Percentiles rank a stretch among this genome's conserved stretches.
Evolutionary conservation across 1,284 basidiomycete genomes (phyloP).

Genomic region (Mycosarcoma mackinlayi): DNA sequence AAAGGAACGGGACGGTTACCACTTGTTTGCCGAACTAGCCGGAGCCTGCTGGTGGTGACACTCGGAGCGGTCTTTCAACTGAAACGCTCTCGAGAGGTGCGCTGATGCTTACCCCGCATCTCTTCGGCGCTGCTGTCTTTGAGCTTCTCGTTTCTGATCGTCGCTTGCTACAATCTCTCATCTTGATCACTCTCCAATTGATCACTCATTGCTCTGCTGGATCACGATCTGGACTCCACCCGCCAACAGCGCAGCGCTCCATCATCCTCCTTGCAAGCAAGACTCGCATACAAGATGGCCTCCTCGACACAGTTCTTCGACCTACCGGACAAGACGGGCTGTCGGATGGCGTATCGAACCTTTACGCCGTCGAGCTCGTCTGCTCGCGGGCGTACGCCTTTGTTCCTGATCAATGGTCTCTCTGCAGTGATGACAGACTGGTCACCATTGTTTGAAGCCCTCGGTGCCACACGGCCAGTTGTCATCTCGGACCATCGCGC

Average conservation of each 20-base stretch:
- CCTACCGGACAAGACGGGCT: conserved; percentile 16
- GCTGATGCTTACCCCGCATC: conserved; percentile 1
- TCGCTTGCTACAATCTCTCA: no score
- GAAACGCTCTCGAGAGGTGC: no score
- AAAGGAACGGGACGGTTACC: conserved; percentile 11
- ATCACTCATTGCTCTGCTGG: no score
- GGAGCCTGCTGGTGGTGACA: not conserved
- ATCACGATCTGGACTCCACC: no score
- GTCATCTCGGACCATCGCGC: conserved; percentile 64
- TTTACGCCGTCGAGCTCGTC: conserved; percentile 1
- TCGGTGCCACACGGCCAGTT: conserved; percentile 43
- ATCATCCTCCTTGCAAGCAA: no score
- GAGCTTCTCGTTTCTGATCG: no score
- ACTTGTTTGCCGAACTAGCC: not conserved
- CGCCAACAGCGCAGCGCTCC: no score
- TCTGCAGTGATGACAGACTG: conserved; percentile 64
- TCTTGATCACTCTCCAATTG: no score
- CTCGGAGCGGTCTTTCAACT: not conserved
- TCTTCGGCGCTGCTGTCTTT: no score
- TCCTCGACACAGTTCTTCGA: conserved; percentile 16
- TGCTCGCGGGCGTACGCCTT: conserved; percentile 20
- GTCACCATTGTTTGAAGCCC: conserved; percentile 51
- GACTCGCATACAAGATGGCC: conserved; percentile 2
- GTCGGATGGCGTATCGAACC: conserved; percentile 46
- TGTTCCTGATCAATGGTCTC: conserved; percentile 64